Evolutionary conservation across 2,329 filamentous ascomycete species (phyloP).

Genomic region (Juglanconis oblonga): DNA sequence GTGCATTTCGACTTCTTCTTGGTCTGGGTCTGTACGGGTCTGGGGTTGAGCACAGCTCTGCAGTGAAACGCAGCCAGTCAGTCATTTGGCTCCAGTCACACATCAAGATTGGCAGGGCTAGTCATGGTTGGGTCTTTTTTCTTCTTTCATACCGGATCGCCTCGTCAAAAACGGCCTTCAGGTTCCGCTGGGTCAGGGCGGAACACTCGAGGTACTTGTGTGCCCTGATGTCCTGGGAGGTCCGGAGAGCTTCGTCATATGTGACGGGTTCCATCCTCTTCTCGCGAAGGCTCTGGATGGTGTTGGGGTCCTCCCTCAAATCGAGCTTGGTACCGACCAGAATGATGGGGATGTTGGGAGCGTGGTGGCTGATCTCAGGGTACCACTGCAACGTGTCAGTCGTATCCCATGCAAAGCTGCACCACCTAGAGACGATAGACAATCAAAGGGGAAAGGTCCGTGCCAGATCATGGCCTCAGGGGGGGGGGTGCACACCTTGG

Average conservation of each 20-base stretch:
- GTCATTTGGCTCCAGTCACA: constrained; percentile 5
- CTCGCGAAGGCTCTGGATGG: constrained; percentile 75
- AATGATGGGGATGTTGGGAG: constrained; percentile 92
- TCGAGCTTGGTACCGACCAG: constrained; percentile 97
- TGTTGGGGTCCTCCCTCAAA: constrained; percentile 82
- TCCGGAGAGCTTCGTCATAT: constrained; percentile 84
- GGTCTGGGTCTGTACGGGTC: constrained; percentile 53
- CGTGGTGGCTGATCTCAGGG: constrained; percentile 96
- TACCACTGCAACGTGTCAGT: constrained; percentile 66
- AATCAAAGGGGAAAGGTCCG: neutral
- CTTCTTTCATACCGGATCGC: constrained; percentile 76
- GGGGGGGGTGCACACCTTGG: constrained; percentile 66
- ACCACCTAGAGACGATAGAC: neutral
- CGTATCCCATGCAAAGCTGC: neutral
- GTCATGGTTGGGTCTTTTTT: neutral
- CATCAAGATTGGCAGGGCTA: constrained; percentile 26
- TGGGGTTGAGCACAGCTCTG: constrained; percentile 71
- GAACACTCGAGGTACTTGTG: constrained; percentile 99
- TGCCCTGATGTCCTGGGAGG: constrained; percentile 91
- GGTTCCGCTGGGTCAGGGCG: constrained; percentile 89
- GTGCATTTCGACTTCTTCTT: constrained; percentile 68
- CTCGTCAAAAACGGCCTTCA: constrained; percentile 99
- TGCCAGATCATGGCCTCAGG: neutral
- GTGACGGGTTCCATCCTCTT: constrained; percentile 98
- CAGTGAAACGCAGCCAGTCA: constrained; percentile 17